Evolutionary conservation across 257 asterid genomes (phyloP).

Genomic region (Nicotiana knightiana): DNA sequence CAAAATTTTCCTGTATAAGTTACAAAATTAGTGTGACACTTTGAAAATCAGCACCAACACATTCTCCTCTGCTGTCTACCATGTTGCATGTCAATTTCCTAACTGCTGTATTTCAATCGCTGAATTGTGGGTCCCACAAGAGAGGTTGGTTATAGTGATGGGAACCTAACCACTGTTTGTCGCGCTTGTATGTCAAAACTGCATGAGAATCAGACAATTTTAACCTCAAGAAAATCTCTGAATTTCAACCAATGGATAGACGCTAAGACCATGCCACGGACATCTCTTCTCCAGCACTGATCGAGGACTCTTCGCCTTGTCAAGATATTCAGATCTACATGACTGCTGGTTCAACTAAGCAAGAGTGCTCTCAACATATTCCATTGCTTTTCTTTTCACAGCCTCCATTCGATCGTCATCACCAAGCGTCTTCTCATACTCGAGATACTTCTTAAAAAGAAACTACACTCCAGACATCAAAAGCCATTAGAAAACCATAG

Average conservation of each 20-base stretch:
- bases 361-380: conserved; percentile 57
- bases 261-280: neutral
- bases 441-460: conserved; percentile 78
- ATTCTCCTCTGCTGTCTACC: neutral
- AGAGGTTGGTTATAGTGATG: neutral
- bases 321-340: neutral
- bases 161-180: neutral
- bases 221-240: neutral
- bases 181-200: neutral
- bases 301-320: neutral
- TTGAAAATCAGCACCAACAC: neutral
- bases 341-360: conserved; percentile 17
- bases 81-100: neutral
- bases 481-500: neutral
- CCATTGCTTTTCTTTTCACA: conserved; percentile 79
- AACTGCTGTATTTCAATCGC: neutral
- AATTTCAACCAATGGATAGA: neutral
- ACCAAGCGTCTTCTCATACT: conserved; percentile 63
- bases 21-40: neutral
- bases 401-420: conserved; percentile 52
- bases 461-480: conserved; percentile 42
- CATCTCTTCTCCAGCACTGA: neutral
- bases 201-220: neutral
- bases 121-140: neutral
- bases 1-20: neutral